Evolutionary conservation across 2,329 filamentous ascomycete species (phyloP).

Genomic region (Gremmenia infestans): DNA sequence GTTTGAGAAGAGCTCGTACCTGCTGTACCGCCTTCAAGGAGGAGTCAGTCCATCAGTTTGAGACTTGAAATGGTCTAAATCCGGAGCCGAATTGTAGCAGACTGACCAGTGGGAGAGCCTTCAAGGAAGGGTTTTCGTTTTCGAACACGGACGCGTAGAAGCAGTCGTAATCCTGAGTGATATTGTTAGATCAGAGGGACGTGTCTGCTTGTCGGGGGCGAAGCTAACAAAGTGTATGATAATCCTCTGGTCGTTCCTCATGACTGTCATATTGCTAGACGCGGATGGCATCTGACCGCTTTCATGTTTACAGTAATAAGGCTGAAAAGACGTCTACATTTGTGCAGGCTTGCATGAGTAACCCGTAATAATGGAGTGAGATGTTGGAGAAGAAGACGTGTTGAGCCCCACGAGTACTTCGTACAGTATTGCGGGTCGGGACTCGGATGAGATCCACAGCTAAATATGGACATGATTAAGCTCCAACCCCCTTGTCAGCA

Average conservation of each 20-base stretch:
- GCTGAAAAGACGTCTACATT: background rate
- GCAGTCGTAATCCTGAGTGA: constrained; percentile 69
- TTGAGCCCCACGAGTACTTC: no score
- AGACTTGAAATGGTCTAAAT: background rate
- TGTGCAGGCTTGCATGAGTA: background rate
- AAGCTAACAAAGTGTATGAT: constrained; percentile 71
- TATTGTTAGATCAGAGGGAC: constrained; percentile 6
- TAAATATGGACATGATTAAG: no score
- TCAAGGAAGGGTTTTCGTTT: constrained; percentile 69
- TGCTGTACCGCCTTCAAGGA: constrained; percentile 29
- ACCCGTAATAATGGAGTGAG: background rate
- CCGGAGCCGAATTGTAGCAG: constrained; percentile 29
- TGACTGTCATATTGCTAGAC: background rate
- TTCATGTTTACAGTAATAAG: background rate
- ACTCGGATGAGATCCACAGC: no score
- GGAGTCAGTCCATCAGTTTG: constrained; percentile 8
- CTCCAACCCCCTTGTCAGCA: no score
- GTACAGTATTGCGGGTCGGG: no score
- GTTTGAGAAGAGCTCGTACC: constrained; percentile 15
- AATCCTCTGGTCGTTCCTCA: constrained; percentile 57
- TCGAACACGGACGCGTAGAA: constrained; percentile 91
- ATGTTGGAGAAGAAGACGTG: background rate
- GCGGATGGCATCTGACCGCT: background rate
- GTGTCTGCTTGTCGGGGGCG: constrained; percentile 10
- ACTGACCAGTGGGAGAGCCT: constrained; percentile 69